These are phyloP conservation scores for Porpolomopsis calyptriformis DNA, from an alignment of 768 basidiomycete genomes.

Conservation along the genomic window DNA sequence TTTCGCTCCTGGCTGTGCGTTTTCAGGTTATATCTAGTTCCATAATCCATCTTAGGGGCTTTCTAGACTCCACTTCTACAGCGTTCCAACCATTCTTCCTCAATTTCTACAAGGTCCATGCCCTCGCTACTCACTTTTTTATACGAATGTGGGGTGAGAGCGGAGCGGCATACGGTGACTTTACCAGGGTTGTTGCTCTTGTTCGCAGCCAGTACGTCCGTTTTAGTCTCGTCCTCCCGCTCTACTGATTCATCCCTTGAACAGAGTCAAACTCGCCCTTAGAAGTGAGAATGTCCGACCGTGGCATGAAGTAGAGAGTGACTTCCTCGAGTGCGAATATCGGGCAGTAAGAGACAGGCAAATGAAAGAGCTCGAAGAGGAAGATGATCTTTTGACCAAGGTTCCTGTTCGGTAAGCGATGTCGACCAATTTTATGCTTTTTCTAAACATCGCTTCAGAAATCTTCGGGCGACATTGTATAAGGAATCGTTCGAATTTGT, in stretches of 20 bases:
- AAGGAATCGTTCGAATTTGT: slow-evolving; percentile 89
- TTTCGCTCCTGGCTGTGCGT: slow-evolving; percentile 75
- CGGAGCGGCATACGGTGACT: slow-evolving; percentile 65
- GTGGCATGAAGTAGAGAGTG: slow-evolving; percentile 79
- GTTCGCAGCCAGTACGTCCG: slow-evolving; percentile 73
- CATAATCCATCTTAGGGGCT: slow-evolving; percentile 6
- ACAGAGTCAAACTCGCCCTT: slow-evolving; percentile 68
- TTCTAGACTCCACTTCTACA: slow-evolving; percentile 64
- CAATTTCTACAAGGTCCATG: slow-evolving; percentile 72
- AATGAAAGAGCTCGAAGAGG: slow-evolving; percentile 81
- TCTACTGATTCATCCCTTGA: background rate
- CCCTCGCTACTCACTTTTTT: slow-evolving; percentile 76
- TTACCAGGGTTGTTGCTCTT: slow-evolving; percentile 64
- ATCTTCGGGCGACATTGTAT: slow-evolving; percentile 74
- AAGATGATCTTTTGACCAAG: slow-evolving; percentile 81
- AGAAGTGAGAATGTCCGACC: slow-evolving; percentile 60
- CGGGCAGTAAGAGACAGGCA: slow-evolving; percentile 79
- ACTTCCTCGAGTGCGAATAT: slow-evolving; percentile 75
- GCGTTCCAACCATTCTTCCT: slow-evolving; percentile 83
- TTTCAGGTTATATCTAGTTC: background rate
- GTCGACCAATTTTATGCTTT: slow-evolving; percentile 5
- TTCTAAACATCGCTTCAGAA: slow-evolving; percentile 34
- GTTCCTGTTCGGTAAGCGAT: slow-evolving; percentile 65
- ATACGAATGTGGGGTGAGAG: slow-evolving; percentile 90
- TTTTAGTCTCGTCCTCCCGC: background rate